Evolutionary conservation across 306 rosid species (phyloP), one percentile per base, ranked within the genome.

Genomic region (Castanospermum australe): DNA sequence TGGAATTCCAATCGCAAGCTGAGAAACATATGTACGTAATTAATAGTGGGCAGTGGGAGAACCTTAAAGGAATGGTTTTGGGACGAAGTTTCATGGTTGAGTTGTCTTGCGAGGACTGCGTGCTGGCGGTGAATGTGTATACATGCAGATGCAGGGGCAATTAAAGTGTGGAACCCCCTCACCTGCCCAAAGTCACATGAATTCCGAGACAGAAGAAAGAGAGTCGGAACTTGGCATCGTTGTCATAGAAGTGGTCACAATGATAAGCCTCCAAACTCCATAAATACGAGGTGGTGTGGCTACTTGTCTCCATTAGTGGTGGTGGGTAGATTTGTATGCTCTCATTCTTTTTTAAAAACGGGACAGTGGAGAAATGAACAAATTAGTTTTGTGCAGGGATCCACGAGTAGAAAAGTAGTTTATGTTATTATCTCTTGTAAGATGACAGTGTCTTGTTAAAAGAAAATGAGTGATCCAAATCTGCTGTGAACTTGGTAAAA

Each of bases 151-250:
- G 54, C 60, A 71, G 73, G 36, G 35, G 75, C 41, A 77, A 85
- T 85, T 72, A 81, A 81, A 77, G 74, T 51, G 85, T 77, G 80
- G 80, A 81, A 81, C 79, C 79, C 70, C 67, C 67, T 22, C 6
- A 9, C 36, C 77, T 51, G 44, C 11, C 6, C 25, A 42, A 48
- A 57, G 81, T 85, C 86, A 85, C 88, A 68, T 85, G 88, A 78
- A 73, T 48, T 56, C 24, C 66, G 57, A 73, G 86, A 56, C 57
- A 70, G 38, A 50, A 32, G 78, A 79, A 71, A 72, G 61, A 72
- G 56, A 33, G 22, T 70, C 47, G 67, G 48, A 36, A 50, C 55
- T 79, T 67, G 68, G 47, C 75, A 55, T 78, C 11, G 63, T 35
- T 44, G 25, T 77, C 4, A n/a, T 24, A 14, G 30, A 76, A 71